These are phyloP conservation scores for Penicillium roqueforti DNA, from an alignment of 495 filamentous ascomycete species.

Conservation along the genomic window DNA sequence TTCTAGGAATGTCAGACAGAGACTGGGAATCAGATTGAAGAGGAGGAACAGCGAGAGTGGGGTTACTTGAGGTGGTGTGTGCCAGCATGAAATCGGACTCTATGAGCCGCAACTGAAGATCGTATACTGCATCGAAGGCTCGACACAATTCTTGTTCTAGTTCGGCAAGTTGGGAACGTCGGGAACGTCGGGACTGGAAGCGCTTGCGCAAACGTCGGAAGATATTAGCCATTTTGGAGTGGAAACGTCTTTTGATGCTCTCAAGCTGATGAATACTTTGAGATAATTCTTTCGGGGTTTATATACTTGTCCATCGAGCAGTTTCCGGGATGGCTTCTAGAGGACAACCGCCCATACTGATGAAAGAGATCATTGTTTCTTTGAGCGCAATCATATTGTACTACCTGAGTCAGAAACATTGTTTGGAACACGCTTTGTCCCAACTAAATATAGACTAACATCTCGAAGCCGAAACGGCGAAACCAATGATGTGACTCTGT, in stretches of 20 bases:
- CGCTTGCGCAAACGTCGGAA: neutral
- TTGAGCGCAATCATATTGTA: neutral
- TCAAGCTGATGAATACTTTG: neutral
- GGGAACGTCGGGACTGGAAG: neutral
- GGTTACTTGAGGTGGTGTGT: neutral
- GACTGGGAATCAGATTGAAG: neutral
- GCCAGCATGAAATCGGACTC: conserved; percentile 7
- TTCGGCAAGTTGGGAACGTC: neutral
- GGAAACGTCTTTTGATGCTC: neutral
- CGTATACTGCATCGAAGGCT: conserved; percentile 3
- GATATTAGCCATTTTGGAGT: neutral
- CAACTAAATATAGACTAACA: neutral
- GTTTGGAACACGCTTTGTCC: neutral
- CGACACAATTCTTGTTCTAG: conserved; percentile 10
- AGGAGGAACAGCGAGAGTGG: neutral
- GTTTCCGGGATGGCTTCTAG: neutral
- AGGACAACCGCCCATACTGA: neutral
- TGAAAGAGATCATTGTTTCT: neutral
- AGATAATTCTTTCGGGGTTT: neutral
- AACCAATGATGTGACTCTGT: no score
- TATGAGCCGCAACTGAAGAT: conserved; percentile 10
- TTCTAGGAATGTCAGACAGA: neutral
- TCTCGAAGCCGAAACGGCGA: no score
- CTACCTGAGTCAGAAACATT: neutral
- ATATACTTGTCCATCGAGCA: neutral